Evolutionary conservation across 768 basidiomycete species (phyloP).

Genomic region (Kwoniella sp.): DNA sequence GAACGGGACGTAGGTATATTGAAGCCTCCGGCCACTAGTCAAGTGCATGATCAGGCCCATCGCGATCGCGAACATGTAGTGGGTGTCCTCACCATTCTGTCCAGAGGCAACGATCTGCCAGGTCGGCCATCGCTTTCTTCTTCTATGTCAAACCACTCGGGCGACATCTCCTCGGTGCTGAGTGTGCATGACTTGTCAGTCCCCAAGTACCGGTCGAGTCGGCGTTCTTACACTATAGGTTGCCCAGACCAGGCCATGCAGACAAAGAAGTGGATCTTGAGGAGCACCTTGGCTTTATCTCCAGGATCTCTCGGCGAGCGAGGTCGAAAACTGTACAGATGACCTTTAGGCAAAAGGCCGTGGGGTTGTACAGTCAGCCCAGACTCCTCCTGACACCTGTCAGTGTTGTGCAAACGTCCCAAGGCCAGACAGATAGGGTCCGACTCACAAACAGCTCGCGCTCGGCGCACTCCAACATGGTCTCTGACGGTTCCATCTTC

Average conservation of each 20-base stretch:
- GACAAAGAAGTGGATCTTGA: constrained; percentile 68
- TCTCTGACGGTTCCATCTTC: constrained; percentile 74
- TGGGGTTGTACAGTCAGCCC: constrained; percentile 63
- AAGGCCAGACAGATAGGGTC: too few species aligned
- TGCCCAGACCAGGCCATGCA: constrained; percentile 62
- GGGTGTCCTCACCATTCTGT: constrained; percentile 21
- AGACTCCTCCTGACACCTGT: constrained; percentile 66
- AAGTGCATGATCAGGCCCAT: too few species aligned
- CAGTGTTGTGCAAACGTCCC: too few species aligned
- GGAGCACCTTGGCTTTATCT: constrained; percentile 15
- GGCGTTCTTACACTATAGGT: constrained; percentile 60
- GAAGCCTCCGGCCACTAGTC: constrained; percentile 15
- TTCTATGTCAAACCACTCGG: constrained; percentile 65
- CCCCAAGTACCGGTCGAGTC: neutral
- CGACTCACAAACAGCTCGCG: constrained; percentile 55
- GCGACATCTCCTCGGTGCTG: constrained; percentile 84
- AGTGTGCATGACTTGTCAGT: neutral
- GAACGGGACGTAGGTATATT: constrained; percentile 11
- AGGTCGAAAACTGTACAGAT: constrained; percentile 41
- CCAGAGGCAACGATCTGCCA: constrained; percentile 11
- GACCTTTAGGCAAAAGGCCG: constrained; percentile 54
- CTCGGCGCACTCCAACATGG: constrained; percentile 63
- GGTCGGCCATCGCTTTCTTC: too few species aligned
- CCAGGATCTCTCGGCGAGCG: neutral
- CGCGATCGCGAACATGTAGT: neutral